Conservation (phyloP, 2,329 filamentous ascomycete species). For the Madurella fahalii region DNA sequence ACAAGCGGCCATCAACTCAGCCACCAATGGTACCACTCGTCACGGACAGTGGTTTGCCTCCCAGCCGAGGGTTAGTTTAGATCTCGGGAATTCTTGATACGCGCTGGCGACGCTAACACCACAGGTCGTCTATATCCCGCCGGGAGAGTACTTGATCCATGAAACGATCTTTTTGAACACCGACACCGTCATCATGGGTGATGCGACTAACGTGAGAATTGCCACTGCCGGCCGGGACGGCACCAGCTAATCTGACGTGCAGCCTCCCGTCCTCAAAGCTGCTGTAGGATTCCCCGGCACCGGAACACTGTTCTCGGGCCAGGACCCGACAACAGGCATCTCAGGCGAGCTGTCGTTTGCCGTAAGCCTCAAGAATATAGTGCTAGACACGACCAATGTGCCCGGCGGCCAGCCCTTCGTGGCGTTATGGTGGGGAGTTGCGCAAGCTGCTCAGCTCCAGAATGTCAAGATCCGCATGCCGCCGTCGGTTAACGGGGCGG, state of each 20-base stretch:
- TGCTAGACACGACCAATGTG: conserved; percentile 40
- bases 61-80: conserved; percentile 34
- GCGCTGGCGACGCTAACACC: too few relatives aligned
- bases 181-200: conserved; percentile 45
- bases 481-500: conserved; percentile 31
- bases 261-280: conserved; percentile 41
- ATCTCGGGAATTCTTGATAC: background rate
- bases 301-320: conserved; percentile 33
- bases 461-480: conserved; percentile 43
- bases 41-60: conserved; percentile 39
- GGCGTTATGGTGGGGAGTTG: conserved; percentile 43
- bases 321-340: conserved; percentile 34
- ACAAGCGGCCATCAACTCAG: conserved; percentile 37
- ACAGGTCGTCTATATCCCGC: conserved; percentile 42
- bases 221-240: background rate
- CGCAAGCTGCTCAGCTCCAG: conserved; percentile 39
- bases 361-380: conserved; percentile 41
- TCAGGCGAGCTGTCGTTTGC: conserved; percentile 40
- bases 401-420: conserved; percentile 34
- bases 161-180: conserved; percentile 40
- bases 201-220: conserved; percentile 36
- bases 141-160: conserved; percentile 39
- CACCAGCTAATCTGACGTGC: background rate
- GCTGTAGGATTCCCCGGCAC: conserved; percentile 34
- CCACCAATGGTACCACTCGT: conserved; percentile 31